Evolutionary conservation across 208 protist genomes (phyloP).

Genomic region (Trypanosoma grayi): DNA sequence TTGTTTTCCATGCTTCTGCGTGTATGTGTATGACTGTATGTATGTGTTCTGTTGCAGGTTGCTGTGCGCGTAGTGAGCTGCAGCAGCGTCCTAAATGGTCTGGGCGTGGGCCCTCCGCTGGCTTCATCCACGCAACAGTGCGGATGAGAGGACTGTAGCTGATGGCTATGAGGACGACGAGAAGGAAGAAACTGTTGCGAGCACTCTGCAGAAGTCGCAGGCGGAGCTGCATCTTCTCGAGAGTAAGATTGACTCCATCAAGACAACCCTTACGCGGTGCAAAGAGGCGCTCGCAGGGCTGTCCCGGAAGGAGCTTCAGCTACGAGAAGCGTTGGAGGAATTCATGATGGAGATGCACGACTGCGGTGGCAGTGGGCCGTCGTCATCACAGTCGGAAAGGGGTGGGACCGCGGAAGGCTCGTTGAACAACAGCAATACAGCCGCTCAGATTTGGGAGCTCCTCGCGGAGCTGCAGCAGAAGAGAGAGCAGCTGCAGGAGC

Average conservation of each 20-base stretch:
- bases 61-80: no score
- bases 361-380: background rate
- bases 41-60: no score
- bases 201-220: background rate
- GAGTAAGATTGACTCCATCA: conserved; percentile 3
- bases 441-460: conserved; percentile 6
- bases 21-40: background rate
- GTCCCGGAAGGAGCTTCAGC: conserved; percentile 4
- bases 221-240: conserved; percentile 2
- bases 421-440: background rate
- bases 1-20: background rate
- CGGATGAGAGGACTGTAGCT: background rate
- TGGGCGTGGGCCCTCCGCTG: conserved; percentile 6
- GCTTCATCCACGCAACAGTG: background rate
- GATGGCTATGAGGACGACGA: background rate
- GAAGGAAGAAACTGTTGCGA: background rate
- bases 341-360: conserved; percentile 19
- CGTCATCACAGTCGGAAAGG: background rate
- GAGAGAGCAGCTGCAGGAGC: no score
- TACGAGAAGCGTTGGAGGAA: conserved; percentile 17
- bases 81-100: background rate
- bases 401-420: background rate
- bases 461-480: conserved; percentile 11
- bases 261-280: conserved; percentile 1
- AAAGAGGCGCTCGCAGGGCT: conserved; percentile 5